Evolutionary conservation across 768 basidiomycete genomes (phyloP), one percentile per base, ranked within the genome.

Genomic region (Cubamyces sp.): DNA sequence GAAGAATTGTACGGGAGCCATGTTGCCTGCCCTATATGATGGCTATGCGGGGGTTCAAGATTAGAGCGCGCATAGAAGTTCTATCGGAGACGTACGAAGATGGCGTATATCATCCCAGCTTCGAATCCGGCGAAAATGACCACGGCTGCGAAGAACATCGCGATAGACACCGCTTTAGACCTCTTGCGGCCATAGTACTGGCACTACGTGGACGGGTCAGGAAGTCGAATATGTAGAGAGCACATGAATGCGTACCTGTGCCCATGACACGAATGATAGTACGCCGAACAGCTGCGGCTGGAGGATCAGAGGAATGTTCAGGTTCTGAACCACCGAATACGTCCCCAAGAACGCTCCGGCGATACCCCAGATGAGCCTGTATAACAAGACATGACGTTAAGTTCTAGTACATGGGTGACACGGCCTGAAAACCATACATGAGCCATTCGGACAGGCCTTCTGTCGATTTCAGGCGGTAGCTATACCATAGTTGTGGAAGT

Each of bases 401-500:
- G 14, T 30, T 3, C 21, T 26, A 54, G 42, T n/a, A 39, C 26
- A 21, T 11, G 28, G 26, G 3, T 42, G 4, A 37, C 21, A 25
- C 8, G 11, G 12, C 19, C 6, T 23, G 4, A 14, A 18, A 3
- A 3, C 4, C 77, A 58, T 54, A 68, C 67, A 68, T 42, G 6
- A 68, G 53, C 39, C 34, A 59, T 41, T 68, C 61, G 3, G 90
- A 91, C 11, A 93, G 77, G 0, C 92, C 91, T 26, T 83, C 78
- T 0, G 87, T 90, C 23, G 83, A 84, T 68, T 91, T 88, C 19
- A 78, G 76, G 39, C 83, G 78, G 76, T 83, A 88, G 64, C 82
- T 88, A 73, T 93, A 91, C 83, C 85, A 83, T 23, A 90, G 78
- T 65, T 91, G 89, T 6, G 90, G 90, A 34, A 91, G 71, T 15